Evolutionary conservation across 306 rosid genomes (phyloP).

Genomic region (Trifolium repens): DNA sequence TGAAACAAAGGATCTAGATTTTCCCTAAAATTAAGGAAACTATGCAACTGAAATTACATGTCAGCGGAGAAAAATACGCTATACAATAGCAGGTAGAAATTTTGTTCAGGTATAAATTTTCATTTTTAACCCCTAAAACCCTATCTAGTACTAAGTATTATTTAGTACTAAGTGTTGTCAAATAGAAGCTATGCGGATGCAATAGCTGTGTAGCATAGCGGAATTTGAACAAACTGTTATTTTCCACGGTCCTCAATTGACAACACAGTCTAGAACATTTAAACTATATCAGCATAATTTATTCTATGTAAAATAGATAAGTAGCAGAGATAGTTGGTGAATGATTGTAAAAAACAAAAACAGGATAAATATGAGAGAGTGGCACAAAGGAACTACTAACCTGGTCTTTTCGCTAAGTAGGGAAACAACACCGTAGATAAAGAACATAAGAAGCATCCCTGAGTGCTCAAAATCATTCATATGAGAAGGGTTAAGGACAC

Average conservation of each 20-base stretch:
- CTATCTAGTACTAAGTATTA: neutral
- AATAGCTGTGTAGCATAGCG: neutral
- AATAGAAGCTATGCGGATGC: neutral
- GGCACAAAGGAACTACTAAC: constrained; percentile 53
- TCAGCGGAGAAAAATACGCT: neutral
- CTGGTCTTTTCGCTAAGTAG: constrained; percentile 78
- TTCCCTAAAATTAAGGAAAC: neutral
- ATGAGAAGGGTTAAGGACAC: constrained; percentile 81
- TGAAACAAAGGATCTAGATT: neutral
- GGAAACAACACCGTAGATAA: constrained; percentile 68
- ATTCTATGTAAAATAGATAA: neutral
- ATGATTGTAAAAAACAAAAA: constrained; percentile 21
- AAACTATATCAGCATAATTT: neutral
- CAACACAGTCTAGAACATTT: neutral
- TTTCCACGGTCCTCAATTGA: neutral
- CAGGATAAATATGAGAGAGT: neutral
- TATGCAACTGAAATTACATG: neutral
- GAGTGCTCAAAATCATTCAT: constrained; percentile 97
- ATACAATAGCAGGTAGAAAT: neutral
- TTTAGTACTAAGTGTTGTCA: neutral
- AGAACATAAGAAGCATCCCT: constrained; percentile 98
- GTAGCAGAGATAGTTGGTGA: neutral
- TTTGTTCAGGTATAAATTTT: too few relatives aligned
- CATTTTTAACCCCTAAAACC: neutral
- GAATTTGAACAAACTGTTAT: neutral